Evolutionary conservation across 2,329 filamentous ascomycete species (phyloP), one percentile per base, ranked within the genome.

Genomic region (Fusarium clavum): DNA sequence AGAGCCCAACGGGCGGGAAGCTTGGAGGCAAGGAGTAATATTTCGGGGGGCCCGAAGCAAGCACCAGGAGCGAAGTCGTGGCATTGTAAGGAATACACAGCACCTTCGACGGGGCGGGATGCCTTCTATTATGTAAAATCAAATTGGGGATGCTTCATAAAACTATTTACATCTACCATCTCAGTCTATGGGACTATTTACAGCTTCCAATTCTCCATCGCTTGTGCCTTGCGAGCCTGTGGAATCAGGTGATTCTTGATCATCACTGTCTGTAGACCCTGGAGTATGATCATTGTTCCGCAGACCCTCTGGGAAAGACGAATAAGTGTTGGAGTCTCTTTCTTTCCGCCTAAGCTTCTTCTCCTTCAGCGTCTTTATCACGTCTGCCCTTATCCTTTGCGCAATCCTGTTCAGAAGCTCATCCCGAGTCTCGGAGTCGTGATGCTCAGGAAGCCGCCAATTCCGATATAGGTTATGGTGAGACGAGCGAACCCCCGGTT

Each of bases 381-480:
- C 41, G 0, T 56, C 53, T 20, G 11, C 4, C 3, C 53, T 29
- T n/a, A 56, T 2, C 13, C 22, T 47, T 3, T 47, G 41, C 9
- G 13, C 43, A 18, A 56, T 30, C 5, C 3, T 38, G 1, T 10
- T 22, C 9, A 56, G 1, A 22, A 56, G 9, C 0, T 29, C 43
- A 20, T 55, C 27, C 5, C 41, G 22, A 13, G 41, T 5, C 2
- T 41, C 6, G 14, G 34, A 2, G 7, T 43, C n/a, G 3, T 24
- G 51, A 24, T 5, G 24, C 6, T 79, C 75, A 0, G 80, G 79
- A 3, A 75, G 58, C 1, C 77, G 64, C 79, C 80, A 82, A 20
- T 76, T 76, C 14, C 56, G 32, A 59, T 81, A 81, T 1, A 81
- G 51, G 11, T 81, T 82, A 6, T 67, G 22, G 51, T 81, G 80